These are phyloP conservation scores for Luvunga scandens DNA, from an alignment of 345 rosid genomes.

Conservation along the genomic window DNA sequence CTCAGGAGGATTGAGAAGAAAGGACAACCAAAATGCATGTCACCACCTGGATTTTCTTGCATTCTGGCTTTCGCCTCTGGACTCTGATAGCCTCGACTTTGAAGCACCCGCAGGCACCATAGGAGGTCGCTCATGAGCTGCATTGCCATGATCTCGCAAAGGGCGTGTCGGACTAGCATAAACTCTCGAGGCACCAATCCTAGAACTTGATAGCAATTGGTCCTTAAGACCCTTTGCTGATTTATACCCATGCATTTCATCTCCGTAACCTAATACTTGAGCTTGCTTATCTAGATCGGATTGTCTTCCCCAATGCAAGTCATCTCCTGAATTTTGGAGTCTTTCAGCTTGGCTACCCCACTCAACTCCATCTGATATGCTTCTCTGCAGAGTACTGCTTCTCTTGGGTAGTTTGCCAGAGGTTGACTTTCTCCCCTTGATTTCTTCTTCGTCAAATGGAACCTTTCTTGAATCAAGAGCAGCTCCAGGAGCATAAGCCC, in stretches of 20 bases:
- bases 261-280: conserved; percentile 43
- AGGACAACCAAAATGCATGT: conserved; percentile 5
- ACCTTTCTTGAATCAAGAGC: conserved; percentile 33
- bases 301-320: conserved; percentile 58
- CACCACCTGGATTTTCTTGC: conserved; percentile 67
- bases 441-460: conserved; percentile 43
- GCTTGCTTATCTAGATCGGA: conserved; percentile 42
- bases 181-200: conserved; percentile 43
- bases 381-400: conserved; percentile 66
- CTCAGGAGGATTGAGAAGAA: background rate
- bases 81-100: conserved; percentile 63
- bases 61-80: conserved; percentile 44
- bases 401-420: conserved; percentile 51
- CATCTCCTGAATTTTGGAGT: conserved; percentile 43
- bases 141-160: conserved; percentile 27
- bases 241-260: conserved; percentile 68
- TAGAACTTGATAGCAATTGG: conserved; percentile 50
- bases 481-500: conserved; percentile 45
- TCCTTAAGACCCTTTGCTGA: conserved; percentile 62
- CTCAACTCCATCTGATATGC: conserved; percentile 82
- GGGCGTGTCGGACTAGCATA: conserved; percentile 50
- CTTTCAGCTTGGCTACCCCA: conserved; percentile 57
- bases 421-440: conserved; percentile 61
- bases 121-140: conserved; percentile 57
- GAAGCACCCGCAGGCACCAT: conserved; percentile 42